phyloP scores from a whole-genome alignment of 805 yeast species.

The Candida boidinii region DNA sequence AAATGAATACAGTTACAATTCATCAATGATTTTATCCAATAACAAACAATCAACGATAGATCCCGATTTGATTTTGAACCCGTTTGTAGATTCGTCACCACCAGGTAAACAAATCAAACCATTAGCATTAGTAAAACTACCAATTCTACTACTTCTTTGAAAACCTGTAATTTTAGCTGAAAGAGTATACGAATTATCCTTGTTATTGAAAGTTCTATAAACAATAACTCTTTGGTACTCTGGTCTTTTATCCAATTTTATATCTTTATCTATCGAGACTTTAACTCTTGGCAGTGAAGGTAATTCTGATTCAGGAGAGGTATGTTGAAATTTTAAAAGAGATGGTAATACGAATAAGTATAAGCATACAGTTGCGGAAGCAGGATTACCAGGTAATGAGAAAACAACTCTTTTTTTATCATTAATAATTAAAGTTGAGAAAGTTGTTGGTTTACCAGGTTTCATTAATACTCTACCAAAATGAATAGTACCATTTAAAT shows the following conservation, averaged over 20 bases:
- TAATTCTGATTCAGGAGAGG: constrained; percentile 6
- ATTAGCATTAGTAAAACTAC: constrained; percentile 38
- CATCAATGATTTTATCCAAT: too few relatives aligned
- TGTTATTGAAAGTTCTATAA: constrained; percentile 1
- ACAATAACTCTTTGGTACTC: constrained; percentile 41
- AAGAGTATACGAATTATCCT: constrained; percentile 2
- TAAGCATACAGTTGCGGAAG: constrained; percentile 41
- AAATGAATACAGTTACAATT: too few relatives aligned
- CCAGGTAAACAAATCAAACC: constrained; percentile 36
- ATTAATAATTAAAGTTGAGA: constrained; percentile 42
- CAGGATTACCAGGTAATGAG: constrained; percentile 52
- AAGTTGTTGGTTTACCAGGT: constrained; percentile 53
- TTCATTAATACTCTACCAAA: constrained; percentile 53
- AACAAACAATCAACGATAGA: constrained; percentile 16
- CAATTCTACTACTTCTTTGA: constrained; percentile 42
- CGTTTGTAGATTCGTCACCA: too few relatives aligned
- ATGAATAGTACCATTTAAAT: constrained; percentile 34
- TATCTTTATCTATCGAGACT: constrained; percentile 24
- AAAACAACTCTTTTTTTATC: constrained; percentile 26
- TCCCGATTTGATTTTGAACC: too few relatives aligned
- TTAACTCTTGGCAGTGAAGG: constrained; percentile 25
- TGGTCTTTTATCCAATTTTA: constrained; percentile 38
- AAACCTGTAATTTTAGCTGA: constrained; percentile 38
- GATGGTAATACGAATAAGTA: constrained; percentile 41
- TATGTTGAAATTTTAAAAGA: constrained; percentile 29